Percentiles rank a stretch among this genome's conserved stretches.
phyloP scores from a whole-genome alignment of 805 yeast genomes.

The Yarrowia phangngaensis region DNA sequence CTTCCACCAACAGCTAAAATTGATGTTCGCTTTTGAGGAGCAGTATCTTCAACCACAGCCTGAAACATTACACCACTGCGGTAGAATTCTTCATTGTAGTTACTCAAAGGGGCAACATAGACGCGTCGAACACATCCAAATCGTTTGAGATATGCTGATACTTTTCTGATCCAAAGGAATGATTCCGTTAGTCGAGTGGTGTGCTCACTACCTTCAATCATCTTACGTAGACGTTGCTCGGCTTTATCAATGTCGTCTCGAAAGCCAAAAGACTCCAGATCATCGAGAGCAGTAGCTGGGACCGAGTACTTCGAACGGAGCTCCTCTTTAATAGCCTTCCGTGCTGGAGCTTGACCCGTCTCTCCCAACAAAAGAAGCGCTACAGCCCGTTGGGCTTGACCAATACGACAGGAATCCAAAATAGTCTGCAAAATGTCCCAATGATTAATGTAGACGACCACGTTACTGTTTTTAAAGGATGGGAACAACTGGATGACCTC shows the following conservation, averaged over 20 bases:
- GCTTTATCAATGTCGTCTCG: slow-evolving; percentile 63
- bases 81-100: slow-evolving; percentile 77
- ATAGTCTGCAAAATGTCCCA: slow-evolving; percentile 71
- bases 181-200: slow-evolving; percentile 59
- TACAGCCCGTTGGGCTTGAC: slow-evolving; percentile 63
- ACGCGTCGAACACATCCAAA: slow-evolving; percentile 59
- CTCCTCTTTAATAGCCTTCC: slow-evolving; percentile 55
- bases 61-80: slow-evolving; percentile 84
- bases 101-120: slow-evolving; percentile 74
- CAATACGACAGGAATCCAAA: slow-evolving; percentile 76
- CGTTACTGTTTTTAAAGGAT: slow-evolving; percentile 55
- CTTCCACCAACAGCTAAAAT: slow-evolving; percentile 91
- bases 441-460: slow-evolving; percentile 70
- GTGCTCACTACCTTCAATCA: slow-evolving; percentile 71
- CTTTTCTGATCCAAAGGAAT: slow-evolving; percentile 56
- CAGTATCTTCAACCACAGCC: slow-evolving; percentile 58
- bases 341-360: slow-evolving; percentile 62
- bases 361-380: slow-evolving; percentile 73
- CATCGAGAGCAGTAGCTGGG: slow-evolving; percentile 77
- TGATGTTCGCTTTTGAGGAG: slow-evolving; percentile 29
- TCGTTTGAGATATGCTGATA: slow-evolving; percentile 50
- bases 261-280: slow-evolving; percentile 76
- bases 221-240: slow-evolving; percentile 55
- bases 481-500: slow-evolving; percentile 67
- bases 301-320: slow-evolving; percentile 65